Evolutionary conservation across 768 basidiomycete species (phyloP), one percentile per base, ranked within the genome.

Genomic region (Roridomyces roridus): DNA sequence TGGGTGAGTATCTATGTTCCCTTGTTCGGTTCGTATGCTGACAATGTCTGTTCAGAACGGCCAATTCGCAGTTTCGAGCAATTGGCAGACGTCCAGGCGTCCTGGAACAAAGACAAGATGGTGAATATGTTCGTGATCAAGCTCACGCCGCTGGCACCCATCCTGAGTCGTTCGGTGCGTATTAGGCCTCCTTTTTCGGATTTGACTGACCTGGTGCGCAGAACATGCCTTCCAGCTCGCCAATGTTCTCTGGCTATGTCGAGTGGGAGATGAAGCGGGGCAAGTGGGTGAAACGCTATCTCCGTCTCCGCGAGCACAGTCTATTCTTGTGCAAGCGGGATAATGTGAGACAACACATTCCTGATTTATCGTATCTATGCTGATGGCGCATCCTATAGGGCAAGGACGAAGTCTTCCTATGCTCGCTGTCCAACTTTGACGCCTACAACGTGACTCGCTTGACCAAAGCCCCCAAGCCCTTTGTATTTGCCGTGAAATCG

Each of bases 281-380:
- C 31, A 97, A 97, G 72, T 99, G 96, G 97, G 88, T 79, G 52
- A 98, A 98, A 73, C 84, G 94, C 29, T 96, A 88, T 85, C 78
- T 99, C 68, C 86, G 88, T 65, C 82, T 97, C 23, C 82, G 92
- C 44, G 94, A 96, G 66, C 92, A 96, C 61, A 84, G 85, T 57
- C 68, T 98, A 50, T 96, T 88, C 82, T 69, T 96, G 34, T 89
- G 92, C 26, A 98, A 98, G 74, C 88, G 91, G 17, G 94, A 97
- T 51, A 89, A 85, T 68, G 94, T 95, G 63, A 60, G 83, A 75
- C 31, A 18, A 24, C 51, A 5, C 11, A 35, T 45, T 15, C 25
- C 44, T 57, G 45, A 18, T 25, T 55, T 21, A 25, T 34, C 29
- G 23, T 50, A 40, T 31, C 17, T 15, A 20, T 40, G 51, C 53